Evolutionary conservation across 805 yeast species (phyloP).

Genomic region (Lachancea kluyveri): DNA sequence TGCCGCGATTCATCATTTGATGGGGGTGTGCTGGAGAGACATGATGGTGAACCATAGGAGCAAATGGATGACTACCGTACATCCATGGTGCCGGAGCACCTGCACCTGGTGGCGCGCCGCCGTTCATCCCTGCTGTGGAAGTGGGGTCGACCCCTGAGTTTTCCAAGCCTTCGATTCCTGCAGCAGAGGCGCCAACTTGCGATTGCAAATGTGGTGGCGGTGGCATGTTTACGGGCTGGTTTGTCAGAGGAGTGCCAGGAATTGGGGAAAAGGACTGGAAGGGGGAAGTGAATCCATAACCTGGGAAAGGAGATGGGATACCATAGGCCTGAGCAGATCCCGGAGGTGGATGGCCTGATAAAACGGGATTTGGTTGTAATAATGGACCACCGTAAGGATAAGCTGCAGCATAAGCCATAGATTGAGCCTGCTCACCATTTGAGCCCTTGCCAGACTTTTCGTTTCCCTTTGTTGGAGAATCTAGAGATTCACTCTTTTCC

Average conservation of each 20-base stretch:
- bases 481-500: constrained; percentile 14
- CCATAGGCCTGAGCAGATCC: constrained; percentile 19
- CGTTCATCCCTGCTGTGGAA: neutral
- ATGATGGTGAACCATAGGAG: constrained; percentile 25
- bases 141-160: neutral
- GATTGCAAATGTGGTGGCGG: constrained; percentile 18
- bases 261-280: constrained; percentile 30
- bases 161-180: neutral
- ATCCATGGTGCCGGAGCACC: constrained; percentile 30
- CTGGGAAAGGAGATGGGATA: constrained; percentile 28
- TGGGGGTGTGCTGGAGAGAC: constrained; percentile 24
- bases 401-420: constrained; percentile 30
- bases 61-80: constrained; percentile 26
- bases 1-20: constrained; percentile 5
- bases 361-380: constrained; percentile 25
- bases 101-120: constrained; percentile 2
- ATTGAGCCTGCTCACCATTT: too few species aligned
- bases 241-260: constrained; percentile 16
- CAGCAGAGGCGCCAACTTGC: too few species aligned
- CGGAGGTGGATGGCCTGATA: constrained; percentile 22
- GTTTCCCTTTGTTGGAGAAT: constrained; percentile 1
- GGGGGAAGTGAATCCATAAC: constrained; percentile 29
- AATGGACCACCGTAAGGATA: constrained; percentile 30
- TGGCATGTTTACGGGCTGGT: constrained; percentile 3
- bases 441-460: constrained; percentile 7